Conservation (phyloP, 495 filamentous ascomycete genomes). For the Annulohypoxylon stygium region DNA sequence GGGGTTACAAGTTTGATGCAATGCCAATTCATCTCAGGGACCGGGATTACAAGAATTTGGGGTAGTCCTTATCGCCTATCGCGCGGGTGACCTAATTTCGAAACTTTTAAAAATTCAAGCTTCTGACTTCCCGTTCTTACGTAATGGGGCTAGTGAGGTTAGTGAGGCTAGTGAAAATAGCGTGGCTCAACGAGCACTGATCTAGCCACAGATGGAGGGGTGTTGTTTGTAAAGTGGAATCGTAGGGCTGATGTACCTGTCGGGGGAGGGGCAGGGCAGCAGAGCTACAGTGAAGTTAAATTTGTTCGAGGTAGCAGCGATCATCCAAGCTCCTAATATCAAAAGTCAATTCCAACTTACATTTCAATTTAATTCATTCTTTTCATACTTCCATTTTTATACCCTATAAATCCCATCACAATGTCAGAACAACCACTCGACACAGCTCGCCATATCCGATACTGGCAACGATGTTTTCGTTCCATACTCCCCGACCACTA, state of each 20-base stretch:
- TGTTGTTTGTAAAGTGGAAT: slow-evolving; percentile 7
- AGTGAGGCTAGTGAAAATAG: neutral
- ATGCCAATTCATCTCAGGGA: slow-evolving; percentile 35
- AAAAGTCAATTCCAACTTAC: neutral
- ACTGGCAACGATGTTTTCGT: slow-evolving; percentile 91
- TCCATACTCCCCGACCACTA: slow-evolving; percentile 84
- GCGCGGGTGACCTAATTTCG: neutral
- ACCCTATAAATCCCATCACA: slow-evolving; percentile 6
- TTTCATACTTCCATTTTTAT: neutral
- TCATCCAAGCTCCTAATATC: neutral
- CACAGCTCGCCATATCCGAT: slow-evolving; percentile 82
- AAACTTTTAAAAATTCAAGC: neutral
- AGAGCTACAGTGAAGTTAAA: neutral
- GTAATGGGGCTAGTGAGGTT: slow-evolving; percentile 1
- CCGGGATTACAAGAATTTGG: slow-evolving; percentile 21
- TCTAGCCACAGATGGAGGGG: slow-evolving; percentile 31
- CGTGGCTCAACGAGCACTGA: neutral
- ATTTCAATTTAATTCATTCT: neutral
- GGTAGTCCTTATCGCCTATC: slow-evolving; percentile 29
- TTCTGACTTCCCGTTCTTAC: neutral
- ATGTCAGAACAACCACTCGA: slow-evolving; percentile 68
- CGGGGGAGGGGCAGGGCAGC: slow-evolving; percentile 2
- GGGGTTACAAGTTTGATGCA: slow-evolving; percentile 19
- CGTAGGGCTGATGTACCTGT: slow-evolving; percentile 32
- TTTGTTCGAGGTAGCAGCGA: neutral